These are phyloP conservation scores for Aspergillus taichungensis DNA, from an alignment of 495 filamentous ascomycete species.

Conservation along the genomic window DNA sequence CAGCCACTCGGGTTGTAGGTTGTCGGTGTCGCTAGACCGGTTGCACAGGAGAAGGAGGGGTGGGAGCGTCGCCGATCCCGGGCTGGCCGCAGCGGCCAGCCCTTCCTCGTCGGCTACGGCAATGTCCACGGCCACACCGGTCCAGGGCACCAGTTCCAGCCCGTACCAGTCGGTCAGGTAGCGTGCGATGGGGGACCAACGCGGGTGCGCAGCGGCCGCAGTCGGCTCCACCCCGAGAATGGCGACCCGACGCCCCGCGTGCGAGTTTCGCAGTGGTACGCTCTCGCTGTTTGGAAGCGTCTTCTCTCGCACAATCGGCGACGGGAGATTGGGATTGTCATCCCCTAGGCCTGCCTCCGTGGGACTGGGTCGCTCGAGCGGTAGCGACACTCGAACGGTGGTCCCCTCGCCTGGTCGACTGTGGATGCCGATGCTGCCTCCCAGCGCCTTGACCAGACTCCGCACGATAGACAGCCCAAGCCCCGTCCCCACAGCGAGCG, in stretches of 20 bases:
- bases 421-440: conserved; percentile 43
- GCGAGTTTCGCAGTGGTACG: conserved; percentile 18
- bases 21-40: conserved; percentile 24
- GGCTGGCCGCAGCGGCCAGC: conserved; percentile 12
- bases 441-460: conserved; percentile 45
- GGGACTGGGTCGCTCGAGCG: conserved; percentile 25
- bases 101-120: conserved; percentile 33
- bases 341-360: conserved; percentile 17
- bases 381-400: conserved; percentile 40
- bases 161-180: conserved; percentile 41
- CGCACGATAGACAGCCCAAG: conserved; percentile 45
- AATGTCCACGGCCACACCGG: conserved; percentile 24
- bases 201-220: conserved; percentile 6
- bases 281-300: conserved; percentile 14
- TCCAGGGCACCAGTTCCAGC: conserved; percentile 31
- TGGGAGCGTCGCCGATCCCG: conserved; percentile 12
- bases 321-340: conserved; percentile 13
- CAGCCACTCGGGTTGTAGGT: conserved; percentile 21
- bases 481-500: conserved; percentile 46
- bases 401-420: conserved; percentile 44
- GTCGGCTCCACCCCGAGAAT: conserved; percentile 24
- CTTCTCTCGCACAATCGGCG: conserved; percentile 13
- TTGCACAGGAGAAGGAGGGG: conserved; percentile 31
- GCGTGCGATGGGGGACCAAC: conserved; percentile 16
- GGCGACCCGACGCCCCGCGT: conserved; percentile 19